Base-by-base conservation (phyloP, 768 basidiomycete genomes). In the Amylocystis lapponica region DNA sequence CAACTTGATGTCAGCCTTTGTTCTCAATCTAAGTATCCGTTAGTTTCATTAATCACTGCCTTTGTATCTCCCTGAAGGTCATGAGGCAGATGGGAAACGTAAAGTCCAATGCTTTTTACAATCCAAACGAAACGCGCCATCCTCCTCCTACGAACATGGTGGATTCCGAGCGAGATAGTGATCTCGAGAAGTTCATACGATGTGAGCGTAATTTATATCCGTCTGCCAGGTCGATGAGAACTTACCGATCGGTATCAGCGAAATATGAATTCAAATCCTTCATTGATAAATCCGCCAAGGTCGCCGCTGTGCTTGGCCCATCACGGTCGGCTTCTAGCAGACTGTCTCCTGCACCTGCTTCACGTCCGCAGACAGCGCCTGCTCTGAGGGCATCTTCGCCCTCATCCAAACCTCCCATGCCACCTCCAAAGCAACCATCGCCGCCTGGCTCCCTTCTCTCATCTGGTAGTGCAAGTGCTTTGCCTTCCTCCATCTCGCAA, bases 141-240 rank as follows among this genome's bases (percentile, higher is more conserved):
- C 92, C 90, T 4, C 90, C 90, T 0, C 90, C 91, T 0, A 75
- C 88, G 3, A 84, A 83, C 50, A 69, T 84, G 56, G 77, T 83
- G 30, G 88, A 90, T 39, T 70, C 74, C 1, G 86, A 87, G 54
- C 74, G 92, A 23, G 91, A 95, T 57, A 84, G 86, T 36, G 93
- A 97, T 47, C 75, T 97, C 33, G 94, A 97, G 62, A 81, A 79
- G 56, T 96, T 81, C 66, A 93, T 97, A 48, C 78, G 94, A 46
- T 71, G 87, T 86, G 67, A 64, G 76, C 70, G 62, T 35, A 29
- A 36, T n/a, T 39, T 40, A 41, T 35, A 41, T 35, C 26, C 19
- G 25, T 8, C 16, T 21, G 4, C 30, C 17, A 27, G 16, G 36
- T 22, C 19, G 12, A 31, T 20, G 10, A 3, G 36, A 14, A 5